Evolutionary conservation across 2,329 filamentous ascomycete species (phyloP), one percentile per base, ranked within the genome.

Genomic region (Alternaria infectoria): DNA sequence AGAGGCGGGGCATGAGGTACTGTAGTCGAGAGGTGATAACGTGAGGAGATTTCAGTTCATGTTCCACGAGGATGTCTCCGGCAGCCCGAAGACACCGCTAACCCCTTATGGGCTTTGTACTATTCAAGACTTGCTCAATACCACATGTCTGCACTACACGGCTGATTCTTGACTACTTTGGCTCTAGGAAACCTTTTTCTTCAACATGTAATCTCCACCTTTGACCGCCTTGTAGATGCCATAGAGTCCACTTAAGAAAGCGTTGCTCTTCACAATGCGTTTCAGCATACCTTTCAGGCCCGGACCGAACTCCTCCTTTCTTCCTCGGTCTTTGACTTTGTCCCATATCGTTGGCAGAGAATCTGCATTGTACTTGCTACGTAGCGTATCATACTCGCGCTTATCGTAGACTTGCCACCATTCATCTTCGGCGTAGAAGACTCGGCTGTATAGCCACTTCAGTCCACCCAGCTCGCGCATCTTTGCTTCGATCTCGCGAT

Each of bases 361-460:
- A 1, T 81, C 82, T 12, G 90, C 91, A 51, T 83, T 77, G 78
- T 91, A 93, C 74, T 90, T 91, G 23, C 74, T 65, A 15, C 91
- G 82, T 69, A 93, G 81, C 2, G 74, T 81, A 30, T 91, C 86
- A 76, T 93, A 93, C 85, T 85, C 88, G 19, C 75, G 71, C 46
- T 82, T 79, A 52, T 87, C 83, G 76, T 92, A 92, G 55, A 89
- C 82, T 32, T 81, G 72, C 89, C 89, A 92, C 79, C 92, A 93
- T 74, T 91, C 88, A 0, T 85, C 81, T 74, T 91, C 86, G n/a
- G 86, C 85, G 78, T 96, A 96, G 81, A 93, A 96, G 0, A 92
- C 91, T 73, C 95, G 91, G 3, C 93, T 92, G 79, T 97, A 96
- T 12, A 96, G 83, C 91, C 92, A 96, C 82, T 96, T 96, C 83